Evolutionary conservation across 169 alveolate genomes (phyloP).

Genomic region (Perkinsus olseni): DNA sequence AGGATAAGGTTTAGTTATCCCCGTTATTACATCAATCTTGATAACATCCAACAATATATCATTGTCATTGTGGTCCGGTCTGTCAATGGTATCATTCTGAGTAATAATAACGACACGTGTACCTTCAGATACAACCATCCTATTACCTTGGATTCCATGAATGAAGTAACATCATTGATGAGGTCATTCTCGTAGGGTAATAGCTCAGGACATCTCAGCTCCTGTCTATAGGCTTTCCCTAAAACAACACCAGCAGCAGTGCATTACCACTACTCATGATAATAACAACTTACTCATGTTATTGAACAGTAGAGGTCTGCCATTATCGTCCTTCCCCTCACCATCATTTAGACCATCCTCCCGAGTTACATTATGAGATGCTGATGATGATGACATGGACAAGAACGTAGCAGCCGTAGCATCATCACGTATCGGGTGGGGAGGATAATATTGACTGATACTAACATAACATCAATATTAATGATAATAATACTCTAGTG

Average conservation of each 20-base stretch:
- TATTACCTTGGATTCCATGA: neutral
- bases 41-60: neutral
- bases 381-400: neutral
- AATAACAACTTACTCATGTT: neutral
- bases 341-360: neutral
- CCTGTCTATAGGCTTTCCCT: neutral
- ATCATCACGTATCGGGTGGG: too few species aligned
- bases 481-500: neutral
- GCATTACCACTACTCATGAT: neutral
- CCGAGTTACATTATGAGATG: neutral
- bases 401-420: neutral
- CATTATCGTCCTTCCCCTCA: neutral
- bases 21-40: neutral
- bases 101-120: neutral
- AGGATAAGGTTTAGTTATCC: too few species aligned
- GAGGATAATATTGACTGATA: neutral
- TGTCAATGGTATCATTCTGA: neutral
- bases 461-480: neutral
- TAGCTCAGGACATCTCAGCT: neutral
- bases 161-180: neutral
- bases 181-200: neutral
- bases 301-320: neutral
- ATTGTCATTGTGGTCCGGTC: neutral
- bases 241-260: neutral
- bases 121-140: neutral